Conservation (phyloP, 176 grass and related monocot species). For the Saccharum spontaneum region DNA sequence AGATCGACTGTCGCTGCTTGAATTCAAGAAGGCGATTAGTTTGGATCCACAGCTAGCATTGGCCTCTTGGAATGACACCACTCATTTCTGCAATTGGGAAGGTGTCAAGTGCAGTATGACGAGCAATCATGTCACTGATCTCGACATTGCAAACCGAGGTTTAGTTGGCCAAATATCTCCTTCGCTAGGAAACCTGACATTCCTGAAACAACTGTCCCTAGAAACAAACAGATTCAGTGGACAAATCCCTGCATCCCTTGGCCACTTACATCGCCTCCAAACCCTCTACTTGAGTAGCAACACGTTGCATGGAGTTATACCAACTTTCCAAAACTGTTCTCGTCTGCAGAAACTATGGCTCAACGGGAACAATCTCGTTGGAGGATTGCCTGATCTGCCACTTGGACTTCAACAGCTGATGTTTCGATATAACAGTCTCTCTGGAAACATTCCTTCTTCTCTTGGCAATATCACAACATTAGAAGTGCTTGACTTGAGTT, state of each 20-base stretch:
- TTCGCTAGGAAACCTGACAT: not conserved
- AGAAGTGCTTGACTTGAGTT: too few species aligned
- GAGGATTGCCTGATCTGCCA: not conserved
- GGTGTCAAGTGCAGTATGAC: too few species aligned
- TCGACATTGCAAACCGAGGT: not conserved
- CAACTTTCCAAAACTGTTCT: not conserved
- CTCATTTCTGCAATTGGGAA: too few species aligned
- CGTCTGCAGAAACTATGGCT: not conserved
- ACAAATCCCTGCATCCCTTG: constrained; percentile 23
- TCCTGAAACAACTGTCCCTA: not conserved
- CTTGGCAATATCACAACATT: too few species aligned
- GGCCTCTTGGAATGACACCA: too few species aligned
- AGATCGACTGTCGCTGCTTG: too few species aligned
- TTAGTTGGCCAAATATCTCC: constrained; percentile 19
- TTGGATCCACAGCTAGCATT: too few species aligned
- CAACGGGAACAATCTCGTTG: not conserved
- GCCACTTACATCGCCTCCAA: not conserved
- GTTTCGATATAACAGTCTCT: too few species aligned
- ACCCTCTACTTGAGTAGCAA: not conserved
- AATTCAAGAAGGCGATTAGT: too few species aligned
- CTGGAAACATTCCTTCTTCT: too few species aligned
- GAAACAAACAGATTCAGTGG: not conserved
- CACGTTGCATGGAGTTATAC: not conserved
- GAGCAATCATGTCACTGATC: not conserved
- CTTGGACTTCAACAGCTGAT: too few species aligned